phyloP scores from a whole-genome alignment of 2,329 filamentous ascomycete genomes.

The Aspergillus ustus region DNA sequence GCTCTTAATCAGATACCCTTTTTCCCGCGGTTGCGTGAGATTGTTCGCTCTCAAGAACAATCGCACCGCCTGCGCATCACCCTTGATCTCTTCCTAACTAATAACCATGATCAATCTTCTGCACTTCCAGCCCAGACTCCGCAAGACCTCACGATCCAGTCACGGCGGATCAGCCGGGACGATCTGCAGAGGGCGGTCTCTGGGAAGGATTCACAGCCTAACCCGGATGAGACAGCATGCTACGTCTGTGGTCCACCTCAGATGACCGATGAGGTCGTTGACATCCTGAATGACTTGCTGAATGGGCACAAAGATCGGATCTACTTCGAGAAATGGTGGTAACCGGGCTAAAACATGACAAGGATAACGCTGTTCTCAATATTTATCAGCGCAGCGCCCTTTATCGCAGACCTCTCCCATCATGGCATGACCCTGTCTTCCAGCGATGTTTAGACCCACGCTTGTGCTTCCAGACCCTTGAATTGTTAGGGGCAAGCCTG shows the following conservation, averaged over 20 bases:
- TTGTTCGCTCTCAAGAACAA: constrained; percentile 37
- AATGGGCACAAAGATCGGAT: constrained; percentile 55
- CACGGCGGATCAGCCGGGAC: constrained; percentile 39
- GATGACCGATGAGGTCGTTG: constrained; percentile 72
- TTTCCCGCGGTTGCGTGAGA: constrained; percentile 49
- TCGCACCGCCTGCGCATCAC: constrained; percentile 33
- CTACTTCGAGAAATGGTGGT: constrained; percentile 70
- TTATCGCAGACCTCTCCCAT: neutral
- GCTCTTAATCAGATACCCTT: constrained; percentile 50
- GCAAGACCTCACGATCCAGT: constrained; percentile 33
- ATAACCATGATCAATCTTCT: constrained; percentile 21
- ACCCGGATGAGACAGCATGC: constrained; percentile 52
- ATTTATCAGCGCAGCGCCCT: neutral
- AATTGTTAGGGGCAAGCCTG: too few species aligned
- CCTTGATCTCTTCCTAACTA: constrained; percentile 43
- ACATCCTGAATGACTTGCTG: constrained; percentile 40
- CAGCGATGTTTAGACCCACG: too few species aligned
- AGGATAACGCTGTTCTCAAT: neutral
- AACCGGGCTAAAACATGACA: neutral
- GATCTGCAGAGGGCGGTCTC: constrained; percentile 43
- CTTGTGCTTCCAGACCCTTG: too few species aligned
- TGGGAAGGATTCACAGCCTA: constrained; percentile 33
- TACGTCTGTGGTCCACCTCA: constrained; percentile 71
- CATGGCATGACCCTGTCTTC: too few species aligned
- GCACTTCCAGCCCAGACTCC: constrained; percentile 18